phyloP scores from a whole-genome alignment of 306 rosid genomes.

The Quillaja saponaria region DNA sequence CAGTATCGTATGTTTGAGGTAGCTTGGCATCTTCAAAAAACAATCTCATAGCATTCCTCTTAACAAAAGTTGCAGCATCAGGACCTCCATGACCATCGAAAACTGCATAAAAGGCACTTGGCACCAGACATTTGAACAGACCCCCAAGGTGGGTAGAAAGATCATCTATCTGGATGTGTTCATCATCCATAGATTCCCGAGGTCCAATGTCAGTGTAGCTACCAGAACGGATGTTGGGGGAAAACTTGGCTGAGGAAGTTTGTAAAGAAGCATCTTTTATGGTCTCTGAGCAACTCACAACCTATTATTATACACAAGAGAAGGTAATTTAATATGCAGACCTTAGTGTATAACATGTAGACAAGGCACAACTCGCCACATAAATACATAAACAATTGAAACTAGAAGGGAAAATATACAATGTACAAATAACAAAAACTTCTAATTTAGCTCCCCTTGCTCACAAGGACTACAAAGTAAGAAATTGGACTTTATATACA shows the following conservation, averaged over 20 bases:
- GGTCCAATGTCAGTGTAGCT: constrained; percentile 73
- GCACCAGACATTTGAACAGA: constrained; percentile 49
- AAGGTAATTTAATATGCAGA: not conserved
- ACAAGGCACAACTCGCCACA: constrained; percentile 8
- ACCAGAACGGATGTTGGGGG: constrained; percentile 76
- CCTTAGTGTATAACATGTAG: not conserved
- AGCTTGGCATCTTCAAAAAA: constrained; percentile 74
- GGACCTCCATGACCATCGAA: constrained; percentile 98
- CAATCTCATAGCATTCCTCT: constrained; percentile 71
- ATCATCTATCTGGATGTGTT: constrained; percentile 78
- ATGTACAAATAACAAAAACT: not conserved
- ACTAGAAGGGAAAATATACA: not conserved
- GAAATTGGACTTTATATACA: not conserved
- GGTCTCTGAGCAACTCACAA: constrained; percentile 52
- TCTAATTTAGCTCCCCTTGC: constrained; percentile 7
- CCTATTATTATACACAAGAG: constrained; percentile 41
- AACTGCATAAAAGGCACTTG: constrained; percentile 81
- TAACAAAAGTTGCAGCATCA: constrained; percentile 77
- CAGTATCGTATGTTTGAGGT: constrained; percentile 54
- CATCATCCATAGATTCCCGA: constrained; percentile 81
- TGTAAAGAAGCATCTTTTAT: constrained; percentile 45
- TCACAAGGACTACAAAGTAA: not conserved
- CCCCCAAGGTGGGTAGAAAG: constrained; percentile 65
- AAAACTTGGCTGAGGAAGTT: constrained; percentile 46
- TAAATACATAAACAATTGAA: constrained; percentile 6